Conservation (phyloP, 495 filamentous ascomycete species). For the Amniculicola lignicola region DNA sequence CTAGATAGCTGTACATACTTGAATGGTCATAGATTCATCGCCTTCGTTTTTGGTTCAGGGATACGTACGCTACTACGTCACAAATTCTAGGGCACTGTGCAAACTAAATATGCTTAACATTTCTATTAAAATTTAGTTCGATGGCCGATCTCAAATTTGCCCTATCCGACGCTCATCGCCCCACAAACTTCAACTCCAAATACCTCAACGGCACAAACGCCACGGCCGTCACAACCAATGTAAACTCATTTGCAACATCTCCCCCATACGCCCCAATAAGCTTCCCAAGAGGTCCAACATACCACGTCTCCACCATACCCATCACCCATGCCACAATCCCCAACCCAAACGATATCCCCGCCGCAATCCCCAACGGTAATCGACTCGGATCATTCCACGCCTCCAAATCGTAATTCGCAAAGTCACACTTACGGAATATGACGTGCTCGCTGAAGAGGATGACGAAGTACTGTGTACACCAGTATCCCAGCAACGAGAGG, state of each 20-base stretch:
- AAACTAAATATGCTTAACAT: too few species aligned
- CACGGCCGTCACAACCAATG: conserved; percentile 48
- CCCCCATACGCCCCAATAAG: conserved; percentile 50
- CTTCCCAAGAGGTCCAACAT: conserved; percentile 49
- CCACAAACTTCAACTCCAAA: background rate
- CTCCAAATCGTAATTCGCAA: conserved; percentile 49
- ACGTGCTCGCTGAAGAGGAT: conserved; percentile 61
- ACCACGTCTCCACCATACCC: conserved; percentile 54
- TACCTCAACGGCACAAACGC: conserved; percentile 41
- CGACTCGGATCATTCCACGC: conserved; percentile 50
- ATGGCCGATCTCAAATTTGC: too few species aligned
- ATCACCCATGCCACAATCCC: conserved; percentile 49
- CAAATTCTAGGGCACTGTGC: too few species aligned
- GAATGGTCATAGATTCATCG: background rate
- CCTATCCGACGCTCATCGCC: background rate
- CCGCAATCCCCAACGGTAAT: conserved; percentile 51
- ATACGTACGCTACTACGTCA: background rate
- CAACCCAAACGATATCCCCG: conserved; percentile 44
- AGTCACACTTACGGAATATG: conserved; percentile 51
- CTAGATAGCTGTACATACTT: background rate
- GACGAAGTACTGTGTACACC: conserved; percentile 23
- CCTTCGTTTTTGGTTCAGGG: background rate
- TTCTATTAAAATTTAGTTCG: too few species aligned
- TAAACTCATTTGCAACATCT: conserved; percentile 58
- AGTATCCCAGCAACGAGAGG: conserved; percentile 36